phyloP scores from a whole-genome alignment of 169 alveolate genomes.

The Plasmodium blacklocki region DNA sequence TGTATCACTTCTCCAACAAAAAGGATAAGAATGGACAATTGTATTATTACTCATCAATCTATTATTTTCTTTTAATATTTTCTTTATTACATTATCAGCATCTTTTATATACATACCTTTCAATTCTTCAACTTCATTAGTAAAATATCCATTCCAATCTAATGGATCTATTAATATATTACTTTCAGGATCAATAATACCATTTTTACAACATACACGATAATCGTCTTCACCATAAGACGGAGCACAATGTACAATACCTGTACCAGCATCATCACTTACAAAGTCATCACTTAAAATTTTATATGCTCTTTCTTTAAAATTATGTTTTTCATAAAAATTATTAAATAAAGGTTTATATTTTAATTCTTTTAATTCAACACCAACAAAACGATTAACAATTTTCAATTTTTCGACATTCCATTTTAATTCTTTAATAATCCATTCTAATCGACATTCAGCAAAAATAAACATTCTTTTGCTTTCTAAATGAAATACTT shows the following conservation, averaged over 20 bases:
- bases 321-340: conserved; percentile 81
- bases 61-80: conserved; percentile 88
- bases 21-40: conserved; percentile 96
- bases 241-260: conserved; percentile 98
- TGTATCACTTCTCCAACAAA: conserved; percentile 99
- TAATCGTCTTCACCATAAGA: conserved; percentile 98
- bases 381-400: conserved; percentile 88
- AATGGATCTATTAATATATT: conserved; percentile 87
- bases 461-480: conserved; percentile 89
- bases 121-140: conserved; percentile 86
- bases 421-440: conserved; percentile 79
- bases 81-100: conserved; percentile 95
- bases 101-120: conserved; percentile 95
- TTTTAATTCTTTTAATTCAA: conserved; percentile 89
- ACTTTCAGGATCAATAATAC: conserved; percentile 79
- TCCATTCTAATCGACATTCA: conserved; percentile 89
- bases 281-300: conserved; percentile 94
- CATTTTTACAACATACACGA: conserved; percentile 85
- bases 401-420: conserved; percentile 81
- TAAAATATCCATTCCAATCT: conserved; percentile 94
- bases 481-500: conserved; percentile 84
- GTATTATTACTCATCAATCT: conserved; percentile 89
- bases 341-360: conserved; percentile 95
- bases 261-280: conserved; percentile 95
- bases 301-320: conserved; percentile 80